Evolutionary conservation across 116 monocot species (phyloP).

Genomic region (Cymodocea nodosa): DNA sequence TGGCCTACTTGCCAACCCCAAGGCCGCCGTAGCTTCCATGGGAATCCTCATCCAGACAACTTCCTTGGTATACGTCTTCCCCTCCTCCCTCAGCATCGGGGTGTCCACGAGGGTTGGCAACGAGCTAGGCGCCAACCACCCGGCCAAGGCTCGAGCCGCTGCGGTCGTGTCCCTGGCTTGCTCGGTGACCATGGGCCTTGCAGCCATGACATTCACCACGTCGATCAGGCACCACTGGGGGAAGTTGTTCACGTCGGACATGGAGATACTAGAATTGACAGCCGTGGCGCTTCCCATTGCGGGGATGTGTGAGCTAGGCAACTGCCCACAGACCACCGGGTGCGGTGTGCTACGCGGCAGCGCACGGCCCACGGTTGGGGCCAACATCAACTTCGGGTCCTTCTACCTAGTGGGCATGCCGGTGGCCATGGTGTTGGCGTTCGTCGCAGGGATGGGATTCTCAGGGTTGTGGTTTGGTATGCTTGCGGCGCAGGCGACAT

Average conservation of each 20-base stretch:
- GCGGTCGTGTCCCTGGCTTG: slow-evolving; percentile 25
- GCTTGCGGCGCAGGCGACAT: slow-evolving; percentile 61
- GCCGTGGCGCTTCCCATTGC: slow-evolving; percentile 57
- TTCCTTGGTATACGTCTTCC: slow-evolving; percentile 82
- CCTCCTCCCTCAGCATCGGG: slow-evolving; percentile 58
- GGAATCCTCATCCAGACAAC: slow-evolving; percentile 86
- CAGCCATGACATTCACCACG: slow-evolving; percentile 43
- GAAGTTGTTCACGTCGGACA: slow-evolving; percentile 48
- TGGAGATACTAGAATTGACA: slow-evolving; percentile 47
- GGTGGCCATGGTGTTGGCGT: slow-evolving; percentile 44
- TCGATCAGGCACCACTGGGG: slow-evolving; percentile 59
- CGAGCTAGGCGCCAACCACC: slow-evolving; percentile 55
- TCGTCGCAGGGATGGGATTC: slow-evolving; percentile 46
- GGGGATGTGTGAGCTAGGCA: slow-evolving; percentile 83
- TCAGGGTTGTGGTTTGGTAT: slow-evolving; percentile 66
- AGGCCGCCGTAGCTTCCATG: slow-evolving; percentile 74
- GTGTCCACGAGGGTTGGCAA: slow-evolving; percentile 72
- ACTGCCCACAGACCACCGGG: slow-evolving; percentile 86
- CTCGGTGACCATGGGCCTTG: slow-evolving; percentile 29
- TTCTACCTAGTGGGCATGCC: slow-evolving; percentile 80
- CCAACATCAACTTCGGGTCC: slow-evolving; percentile 67
- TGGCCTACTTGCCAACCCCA: slow-evolving; percentile 51
- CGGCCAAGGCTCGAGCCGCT: slow-evolving; percentile 32
- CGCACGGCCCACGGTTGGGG: slow-evolving; percentile 54
- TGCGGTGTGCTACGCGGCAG: slow-evolving; percentile 79